Conservation (phyloP, 345 rosid species). For the Garcia nutans region DNA sequence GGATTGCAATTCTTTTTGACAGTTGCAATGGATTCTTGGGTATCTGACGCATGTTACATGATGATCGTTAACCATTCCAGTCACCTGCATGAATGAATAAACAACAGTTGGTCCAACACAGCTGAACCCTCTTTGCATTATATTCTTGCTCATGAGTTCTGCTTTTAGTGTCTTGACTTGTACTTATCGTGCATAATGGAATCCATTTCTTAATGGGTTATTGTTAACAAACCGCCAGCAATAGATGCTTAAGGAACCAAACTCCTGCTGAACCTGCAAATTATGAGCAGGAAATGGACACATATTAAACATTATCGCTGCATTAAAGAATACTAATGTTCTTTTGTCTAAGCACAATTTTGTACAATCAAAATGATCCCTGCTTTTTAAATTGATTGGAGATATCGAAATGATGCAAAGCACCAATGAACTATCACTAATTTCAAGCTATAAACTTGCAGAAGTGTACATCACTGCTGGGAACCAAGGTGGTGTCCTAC, state of each 20-base stretch:
- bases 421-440: not conserved
- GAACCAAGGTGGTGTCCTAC: not conserved
- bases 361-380: not conserved
- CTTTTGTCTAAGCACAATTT: not conserved
- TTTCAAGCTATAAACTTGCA: not conserved
- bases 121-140: slow-evolving; percentile 89
- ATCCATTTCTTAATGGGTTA: slow-evolving; percentile 59
- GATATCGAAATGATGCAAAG: not conserved
- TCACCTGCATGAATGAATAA: slow-evolving; percentile 85
- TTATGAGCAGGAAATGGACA: slow-evolving; percentile 1
- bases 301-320: not conserved
- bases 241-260: slow-evolving; percentile 78
- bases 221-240: slow-evolving; percentile 78
- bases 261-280: slow-evolving; percentile 73
- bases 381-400: not conserved
- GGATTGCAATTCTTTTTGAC: slow-evolving; percentile 26
- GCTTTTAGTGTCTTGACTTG: slow-evolving; percentile 90
- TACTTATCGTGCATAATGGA: slow-evolving; percentile 71
- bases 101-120: slow-evolving; percentile 88
- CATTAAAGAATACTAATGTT: not conserved
- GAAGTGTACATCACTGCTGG: not conserved
- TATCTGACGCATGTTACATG: slow-evolving; percentile 69
- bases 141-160: slow-evolving; percentile 78
- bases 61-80: slow-evolving; percentile 82
- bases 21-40: slow-evolving; percentile 47